Conservation (phyloP, 2,329 filamentous ascomycete genomes). For the Diaporthe sp. region DNA sequence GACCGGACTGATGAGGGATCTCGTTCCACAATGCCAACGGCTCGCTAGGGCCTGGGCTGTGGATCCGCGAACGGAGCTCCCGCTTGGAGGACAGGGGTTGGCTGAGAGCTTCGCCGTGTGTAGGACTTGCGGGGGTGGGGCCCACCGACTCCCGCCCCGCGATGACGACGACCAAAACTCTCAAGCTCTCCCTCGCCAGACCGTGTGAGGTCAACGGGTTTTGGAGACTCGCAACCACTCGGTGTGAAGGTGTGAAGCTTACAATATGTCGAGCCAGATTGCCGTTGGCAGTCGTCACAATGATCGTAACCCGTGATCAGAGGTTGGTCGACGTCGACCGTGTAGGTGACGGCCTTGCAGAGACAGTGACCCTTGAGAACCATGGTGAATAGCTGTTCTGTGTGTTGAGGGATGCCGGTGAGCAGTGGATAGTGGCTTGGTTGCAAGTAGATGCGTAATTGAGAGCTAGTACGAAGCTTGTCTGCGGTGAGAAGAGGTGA, state of each 20-base stretch:
- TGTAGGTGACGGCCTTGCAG: constrained; percentile 80
- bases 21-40: constrained; percentile 1
- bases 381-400: constrained; percentile 62
- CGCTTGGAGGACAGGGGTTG: constrained; percentile 6
- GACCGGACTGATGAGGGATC: not conserved
- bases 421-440: constrained; percentile 41
- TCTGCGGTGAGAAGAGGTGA: no score
- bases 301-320: constrained; percentile 76
- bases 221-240: not conserved
- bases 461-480: not conserved
- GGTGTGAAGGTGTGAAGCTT: constrained; percentile 47
- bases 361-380: constrained; percentile 79
- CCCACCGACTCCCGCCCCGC: constrained; percentile 19
- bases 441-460: not conserved
- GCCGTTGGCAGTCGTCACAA: constrained; percentile 81
- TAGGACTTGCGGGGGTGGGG: constrained; percentile 39
- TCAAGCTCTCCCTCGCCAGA: not conserved
- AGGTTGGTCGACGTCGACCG: constrained; percentile 65
- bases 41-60: not conserved
- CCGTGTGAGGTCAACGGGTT: not conserved
- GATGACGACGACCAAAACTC: constrained; percentile 32
- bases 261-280: constrained; percentile 79
- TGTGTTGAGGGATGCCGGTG: constrained; percentile 33
- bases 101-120: constrained; percentile 15
- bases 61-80: not conserved